Conservation (phyloP, 257 asterid genomes). For the Solanum lycopersicoides region DNA sequence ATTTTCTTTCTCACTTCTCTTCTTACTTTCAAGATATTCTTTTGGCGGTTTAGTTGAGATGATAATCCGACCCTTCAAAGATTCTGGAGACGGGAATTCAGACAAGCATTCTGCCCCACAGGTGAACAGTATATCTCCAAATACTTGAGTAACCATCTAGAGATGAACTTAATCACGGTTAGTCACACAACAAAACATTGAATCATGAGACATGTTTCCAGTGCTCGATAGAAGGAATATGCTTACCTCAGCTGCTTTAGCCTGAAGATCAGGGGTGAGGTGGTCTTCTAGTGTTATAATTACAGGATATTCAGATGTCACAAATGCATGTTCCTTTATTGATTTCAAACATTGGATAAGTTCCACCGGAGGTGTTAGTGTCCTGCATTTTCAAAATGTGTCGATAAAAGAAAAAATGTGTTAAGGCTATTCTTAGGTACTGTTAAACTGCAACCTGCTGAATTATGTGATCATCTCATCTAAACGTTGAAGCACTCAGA, state of each 20-base stretch:
- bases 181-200: neutral
- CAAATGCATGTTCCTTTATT: slow-evolving; percentile 55
- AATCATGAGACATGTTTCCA: too few relatives aligned
- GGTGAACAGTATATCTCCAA: slow-evolving; percentile 36
- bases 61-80: slow-evolving; percentile 37
- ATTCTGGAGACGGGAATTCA: slow-evolving; percentile 66
- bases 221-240: neutral
- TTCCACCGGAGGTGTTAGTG: slow-evolving; percentile 59
- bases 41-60: slow-evolving; percentile 81
- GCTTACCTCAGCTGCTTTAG: slow-evolving; percentile 63
- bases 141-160: slow-evolving; percentile 54
- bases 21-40: slow-evolving; percentile 41
- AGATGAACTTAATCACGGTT: neutral
- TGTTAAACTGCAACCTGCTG: neutral
- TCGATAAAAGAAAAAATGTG: neutral
- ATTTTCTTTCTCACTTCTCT: slow-evolving; percentile 12
- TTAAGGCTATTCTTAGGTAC: neutral
- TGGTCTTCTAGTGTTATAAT: slow-evolving; percentile 78
- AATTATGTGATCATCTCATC: neutral
- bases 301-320: slow-evolving; percentile 66
- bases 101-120: slow-evolving; percentile 29
- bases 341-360: slow-evolving; percentile 61
- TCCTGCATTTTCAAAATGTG: slow-evolving; percentile 24
- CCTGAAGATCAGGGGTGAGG: slow-evolving; percentile 63
- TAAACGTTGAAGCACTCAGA: neutral